A percentile compares a stretch with the other conserved stretches of the same genome.
Conservation (phyloP, 1,284 basidiomycete species). For the Exobasidium cylindrosporum region DNA sequence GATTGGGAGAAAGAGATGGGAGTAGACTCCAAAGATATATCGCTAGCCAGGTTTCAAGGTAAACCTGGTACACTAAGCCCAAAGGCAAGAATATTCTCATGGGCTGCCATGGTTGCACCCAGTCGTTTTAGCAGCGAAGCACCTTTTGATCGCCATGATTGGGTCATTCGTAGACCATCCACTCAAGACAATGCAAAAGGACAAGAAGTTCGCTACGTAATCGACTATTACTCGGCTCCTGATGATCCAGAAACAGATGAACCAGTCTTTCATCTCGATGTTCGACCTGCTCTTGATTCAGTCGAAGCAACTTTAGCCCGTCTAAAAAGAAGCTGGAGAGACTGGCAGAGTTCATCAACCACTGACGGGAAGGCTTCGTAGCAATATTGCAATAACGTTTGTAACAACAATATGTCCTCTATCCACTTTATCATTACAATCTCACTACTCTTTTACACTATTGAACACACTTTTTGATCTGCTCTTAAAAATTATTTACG, state of each 20-base stretch:
- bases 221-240: slow-evolving; percentile 47
- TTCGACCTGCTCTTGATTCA: slow-evolving; percentile 13
- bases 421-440: no score
- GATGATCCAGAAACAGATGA: slow-evolving; percentile 15
- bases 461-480: background rate
- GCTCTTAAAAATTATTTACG: no score
- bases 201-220: slow-evolving; percentile 51
- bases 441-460: background rate
- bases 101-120: slow-evolving; percentile 83
- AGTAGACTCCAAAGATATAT: slow-evolving; percentile 47
- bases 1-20: slow-evolving; percentile 77
- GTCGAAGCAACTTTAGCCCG: slow-evolving; percentile 1
- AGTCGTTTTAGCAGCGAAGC: slow-evolving; percentile 82
- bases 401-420: background rate
- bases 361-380: background rate
- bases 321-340: slow-evolving; percentile 6
- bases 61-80: slow-evolving; percentile 75
- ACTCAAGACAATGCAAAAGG: slow-evolving; percentile 26
- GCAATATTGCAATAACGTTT: background rate
- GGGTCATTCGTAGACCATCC: slow-evolving; percentile 74
- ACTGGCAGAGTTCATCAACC: slow-evolving; percentile 6
- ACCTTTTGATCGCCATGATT: slow-evolving; percentile 98
- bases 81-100: slow-evolving; percentile 80
- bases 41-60: slow-evolving; percentile 82
- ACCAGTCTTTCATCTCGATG: slow-evolving; percentile 15